Conservation (phyloP, 2,329 filamentous ascomycete species). For the Fusarium keratoplasticum region DNA sequence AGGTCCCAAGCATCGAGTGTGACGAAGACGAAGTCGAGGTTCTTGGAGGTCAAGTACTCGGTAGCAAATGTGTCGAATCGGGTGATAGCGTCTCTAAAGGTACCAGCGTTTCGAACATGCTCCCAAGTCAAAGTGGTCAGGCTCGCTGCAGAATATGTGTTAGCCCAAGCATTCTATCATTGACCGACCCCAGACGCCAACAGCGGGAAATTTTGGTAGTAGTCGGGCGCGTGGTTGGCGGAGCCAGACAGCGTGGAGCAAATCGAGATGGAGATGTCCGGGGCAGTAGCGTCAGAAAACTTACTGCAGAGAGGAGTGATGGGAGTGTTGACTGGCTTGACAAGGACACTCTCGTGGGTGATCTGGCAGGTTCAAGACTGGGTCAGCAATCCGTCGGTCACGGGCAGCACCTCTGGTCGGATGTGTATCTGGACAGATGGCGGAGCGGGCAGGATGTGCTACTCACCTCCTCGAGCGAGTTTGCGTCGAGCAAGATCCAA, state of each 20-base stretch:
- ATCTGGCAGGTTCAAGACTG: conserved; percentile 66
- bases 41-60: conserved; percentile 90
- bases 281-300: conserved; percentile 56
- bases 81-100: conserved; percentile 96
- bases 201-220: conserved; percentile 14
- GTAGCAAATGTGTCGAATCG: conserved; percentile 94
- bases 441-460: conserved; percentile 26
- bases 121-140: conserved; percentile 99
- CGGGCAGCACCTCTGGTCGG: background rate
- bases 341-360: conserved; percentile 93
- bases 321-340: conserved; percentile 98
- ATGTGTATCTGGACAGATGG: conserved; percentile 1
- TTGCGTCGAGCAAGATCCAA: conserved; percentile 95
- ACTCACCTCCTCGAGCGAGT: conserved; percentile 90
- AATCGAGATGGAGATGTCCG: conserved; percentile 31
- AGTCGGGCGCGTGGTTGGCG: conserved; percentile 24
- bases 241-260: conserved; percentile 32
- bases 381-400: conserved; percentile 23
- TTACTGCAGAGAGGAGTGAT: conserved; percentile 99
- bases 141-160: conserved; percentile 73
- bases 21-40: conserved; percentile 97
- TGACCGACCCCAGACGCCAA: conserved; percentile 3
- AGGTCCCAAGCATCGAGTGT: conserved; percentile 99
- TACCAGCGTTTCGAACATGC: conserved; percentile 96
- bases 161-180: conserved; percentile 27